Evolutionary conservation across 1,139 yeast species (phyloP).

Genomic region (Scheffersomyces segobiensis): DNA sequence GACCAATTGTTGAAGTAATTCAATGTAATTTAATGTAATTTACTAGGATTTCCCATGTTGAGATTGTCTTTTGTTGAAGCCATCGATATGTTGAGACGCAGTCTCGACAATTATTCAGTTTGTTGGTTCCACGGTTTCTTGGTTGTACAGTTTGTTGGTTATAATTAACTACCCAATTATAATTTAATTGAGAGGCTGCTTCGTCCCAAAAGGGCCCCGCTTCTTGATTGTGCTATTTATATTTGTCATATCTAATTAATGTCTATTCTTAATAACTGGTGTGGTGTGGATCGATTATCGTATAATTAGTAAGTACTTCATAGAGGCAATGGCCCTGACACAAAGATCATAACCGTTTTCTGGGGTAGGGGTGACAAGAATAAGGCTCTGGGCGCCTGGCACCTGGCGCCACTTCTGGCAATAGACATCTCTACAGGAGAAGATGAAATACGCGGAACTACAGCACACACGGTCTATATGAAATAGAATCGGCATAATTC

Average conservation of each 20-base stretch:
- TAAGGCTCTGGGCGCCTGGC: not conserved
- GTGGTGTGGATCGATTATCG: not conserved
- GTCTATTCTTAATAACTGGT: not conserved
- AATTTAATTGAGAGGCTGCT: not conserved
- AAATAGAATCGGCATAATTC: no score
- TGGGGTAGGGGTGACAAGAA: not conserved
- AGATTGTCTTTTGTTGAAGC: no score
- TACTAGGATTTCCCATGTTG: no score
- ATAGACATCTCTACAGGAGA: not conserved
- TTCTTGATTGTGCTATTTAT: not conserved
- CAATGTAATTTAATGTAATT: no score
- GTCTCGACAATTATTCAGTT: no score
- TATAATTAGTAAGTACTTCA: not conserved
- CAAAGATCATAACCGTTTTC: not conserved
- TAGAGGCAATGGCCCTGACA: not conserved
- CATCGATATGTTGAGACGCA: not conserved
- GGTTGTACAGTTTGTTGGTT: no score
- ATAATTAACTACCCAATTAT: no score
- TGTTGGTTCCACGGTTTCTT: not conserved
- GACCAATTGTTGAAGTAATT: slow-evolving; percentile 34
- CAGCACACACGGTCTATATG: no score
- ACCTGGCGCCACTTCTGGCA: no score
- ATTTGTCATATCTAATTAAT: not conserved
- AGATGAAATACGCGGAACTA: no score
- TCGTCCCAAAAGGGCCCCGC: not conserved